Base-by-base conservation (phyloP, 768 basidiomycete species). In the Gymnopilus dilepis region DNA sequence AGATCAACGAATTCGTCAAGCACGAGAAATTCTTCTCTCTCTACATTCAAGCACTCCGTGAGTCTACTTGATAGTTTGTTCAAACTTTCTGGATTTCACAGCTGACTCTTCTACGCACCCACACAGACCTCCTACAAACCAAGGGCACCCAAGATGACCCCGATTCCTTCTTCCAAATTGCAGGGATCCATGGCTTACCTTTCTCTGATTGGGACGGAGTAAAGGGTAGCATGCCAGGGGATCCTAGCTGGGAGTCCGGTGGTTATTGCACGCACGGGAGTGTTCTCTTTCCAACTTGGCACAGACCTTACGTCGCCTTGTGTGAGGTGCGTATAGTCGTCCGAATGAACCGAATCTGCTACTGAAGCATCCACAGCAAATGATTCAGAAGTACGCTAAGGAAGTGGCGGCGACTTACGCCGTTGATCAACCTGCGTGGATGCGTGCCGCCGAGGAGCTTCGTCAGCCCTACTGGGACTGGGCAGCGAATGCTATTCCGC, bases 261-360 rank as follows among this genome's bases (percentile, higher is more conserved):
- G 85, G 84, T 5, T 86, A 86, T 63, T 86, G 84, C 67, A 79
- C 77, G 15, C 85, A 87, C 66, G 81, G 80, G 17, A 79, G 78
- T 2, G 74, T 80, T 12, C 71, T 85, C 11, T 85, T 85, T 74
- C 84, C 84, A 9, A 84, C 81, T 4, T 86, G 82, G 81, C 84
- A 87, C 63, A 72, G 85, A 51, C 82, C 83, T 1, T 86, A 86
- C 61, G 68, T 85, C 28, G 67, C 78, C 22, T 69, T 85, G 1
- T 79, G 77, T 58, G 84, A 87, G 76, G 84, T 84, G 45, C 6
- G 74, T 26, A 9, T n/a, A 15, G 4, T 24, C 40, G 42, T 34
- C 33, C 26, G 13, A 6, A 24, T 19, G 28, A n/a, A 17, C 17
- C 17, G 47, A 33, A 13, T 42, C 8, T 40, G 33, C 17, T 28